Base-by-base conservation (phyloP, 495 filamentous ascomycete genomes). In the Xylaria nigripes region DNA sequence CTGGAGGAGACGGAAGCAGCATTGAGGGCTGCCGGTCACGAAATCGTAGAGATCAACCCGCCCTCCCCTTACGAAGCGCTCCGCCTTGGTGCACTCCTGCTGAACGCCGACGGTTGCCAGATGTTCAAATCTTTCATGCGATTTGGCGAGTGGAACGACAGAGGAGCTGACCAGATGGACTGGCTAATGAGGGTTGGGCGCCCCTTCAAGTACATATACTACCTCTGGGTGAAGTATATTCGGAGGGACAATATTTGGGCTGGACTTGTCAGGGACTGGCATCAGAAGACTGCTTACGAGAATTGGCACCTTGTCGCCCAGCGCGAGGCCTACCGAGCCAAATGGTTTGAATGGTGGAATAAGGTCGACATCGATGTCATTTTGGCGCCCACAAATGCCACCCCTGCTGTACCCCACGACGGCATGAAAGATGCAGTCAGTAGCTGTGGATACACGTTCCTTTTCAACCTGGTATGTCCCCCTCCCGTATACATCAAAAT, bases 381-480 rank as follows among this genome's bases (percentile, higher is more conserved):
- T 29, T 65, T 96, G 15, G 84, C 86, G 27, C 86, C 87, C n/a
- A 87, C 83, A 2, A 95, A 96, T 68, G 89, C 92, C 0, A 90
- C 89, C 15, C 92, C 93, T 0, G 93, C 92, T 10, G 80, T 96
- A 15, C 91, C 90, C 1, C 89, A 92, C 65, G 81, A 84, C 41
- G 92, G 83, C 5, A 96, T 95, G 89, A 81, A 81, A 57, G 80
- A 89, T 54, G 89, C 88, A 0, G 87, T 96, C 38, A 86, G 84
- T 50, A 87, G 83, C 38, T 98, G 93, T 61, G 91, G 90, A 2
- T 97, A 98, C 67, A 96, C 92, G 0, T 96, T 98, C 65, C 72
- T 98, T 50, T 98, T 92, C 76, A 98, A 96, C 62, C 52, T 96
- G 58, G 84, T 84, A 70, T 66, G 76, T 63, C 8, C 46, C 40